These are phyloP conservation scores for Jacaranda copaia DNA, from an alignment of 257 asterid genomes.

Conservation along the genomic window DNA sequence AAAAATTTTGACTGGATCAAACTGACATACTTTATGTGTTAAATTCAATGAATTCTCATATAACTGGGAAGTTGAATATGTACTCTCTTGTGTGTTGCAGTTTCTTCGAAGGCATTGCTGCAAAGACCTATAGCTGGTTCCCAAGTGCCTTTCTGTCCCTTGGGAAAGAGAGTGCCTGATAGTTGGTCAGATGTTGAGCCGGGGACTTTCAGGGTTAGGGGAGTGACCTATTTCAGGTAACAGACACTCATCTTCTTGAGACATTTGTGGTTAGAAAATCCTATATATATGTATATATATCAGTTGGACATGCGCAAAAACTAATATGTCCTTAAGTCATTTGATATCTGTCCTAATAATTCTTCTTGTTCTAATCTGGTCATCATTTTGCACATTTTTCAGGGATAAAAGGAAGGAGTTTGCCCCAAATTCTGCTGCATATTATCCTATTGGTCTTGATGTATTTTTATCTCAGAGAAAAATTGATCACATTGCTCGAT, in stretches of 20 bases:
- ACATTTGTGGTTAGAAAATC: neutral
- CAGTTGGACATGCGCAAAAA: neutral
- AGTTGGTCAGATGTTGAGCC: conserved; percentile 95
- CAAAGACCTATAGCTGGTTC: conserved; percentile 92
- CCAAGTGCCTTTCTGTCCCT: conserved; percentile 87
- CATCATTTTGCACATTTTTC: conserved; percentile 34
- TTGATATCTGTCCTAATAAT: neutral
- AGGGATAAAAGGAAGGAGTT: conserved; percentile 93
- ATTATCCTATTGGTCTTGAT: conserved; percentile 92
- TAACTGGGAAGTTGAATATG: neutral
- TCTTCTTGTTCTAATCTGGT: conserved; percentile 4
- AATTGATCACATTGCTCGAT: conserved; percentile 84
- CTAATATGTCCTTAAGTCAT: no score
- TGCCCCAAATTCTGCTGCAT: conserved; percentile 83
- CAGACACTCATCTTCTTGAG: neutral
- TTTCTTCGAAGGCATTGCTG: conserved; percentile 77
- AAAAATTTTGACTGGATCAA: no score
- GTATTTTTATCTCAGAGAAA: conserved; percentile 83
- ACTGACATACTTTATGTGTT: neutral
- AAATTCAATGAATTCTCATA: neutral
- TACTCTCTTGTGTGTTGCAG: conserved; percentile 45
- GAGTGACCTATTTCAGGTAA: conserved; percentile 81
- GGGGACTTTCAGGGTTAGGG: conserved; percentile 82
- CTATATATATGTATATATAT: neutral
- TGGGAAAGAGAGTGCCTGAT: conserved; percentile 84